phyloP scores from a whole-genome alignment of 2,329 filamentous ascomycete species.

The Amylocarpus encephaloides region DNA sequence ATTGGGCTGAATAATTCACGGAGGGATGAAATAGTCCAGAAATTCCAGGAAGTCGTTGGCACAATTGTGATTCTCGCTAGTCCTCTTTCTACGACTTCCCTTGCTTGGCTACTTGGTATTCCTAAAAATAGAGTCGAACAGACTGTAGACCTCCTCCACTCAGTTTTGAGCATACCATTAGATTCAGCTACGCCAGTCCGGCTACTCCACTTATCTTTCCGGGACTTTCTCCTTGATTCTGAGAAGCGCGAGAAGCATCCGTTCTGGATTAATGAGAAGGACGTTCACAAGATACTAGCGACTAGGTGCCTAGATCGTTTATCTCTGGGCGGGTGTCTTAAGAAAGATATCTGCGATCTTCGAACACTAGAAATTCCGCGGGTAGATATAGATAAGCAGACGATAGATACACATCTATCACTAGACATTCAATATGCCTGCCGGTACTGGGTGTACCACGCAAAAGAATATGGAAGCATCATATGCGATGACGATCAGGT shows the following conservation, averaged over 20 bases:
- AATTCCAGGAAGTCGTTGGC: slow-evolving; percentile 26
- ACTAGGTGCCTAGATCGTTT: slow-evolving; percentile 34
- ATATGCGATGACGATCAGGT: slow-evolving; percentile 16
- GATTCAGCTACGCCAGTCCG: slow-evolving; percentile 22
- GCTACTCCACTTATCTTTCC: slow-evolving; percentile 34
- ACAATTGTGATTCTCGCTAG: slow-evolving; percentile 9
- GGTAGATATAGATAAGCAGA: slow-evolving; percentile 20
- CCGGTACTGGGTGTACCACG: slow-evolving; percentile 36
- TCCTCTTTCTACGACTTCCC: slow-evolving; percentile 7
- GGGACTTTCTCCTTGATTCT: slow-evolving; percentile 34
- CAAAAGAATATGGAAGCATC: slow-evolving; percentile 24
- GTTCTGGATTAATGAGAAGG: slow-evolving; percentile 35
- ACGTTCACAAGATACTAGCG: slow-evolving; percentile 30
- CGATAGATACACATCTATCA: slow-evolving; percentile 24
- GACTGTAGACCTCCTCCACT: slow-evolving; percentile 30
- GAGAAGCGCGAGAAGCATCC: slow-evolving; percentile 22
- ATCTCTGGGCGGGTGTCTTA: slow-evolving; percentile 26
- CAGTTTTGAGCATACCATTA: slow-evolving; percentile 31
- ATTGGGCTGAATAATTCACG: slow-evolving; percentile 4
- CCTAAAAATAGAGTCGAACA: not conserved
- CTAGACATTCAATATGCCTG: slow-evolving; percentile 36
- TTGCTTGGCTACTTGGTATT: slow-evolving; percentile 6
- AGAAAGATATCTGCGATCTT: slow-evolving; percentile 33
- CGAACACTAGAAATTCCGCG: slow-evolving; percentile 23
- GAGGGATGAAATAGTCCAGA: slow-evolving; percentile 13